phyloP scores from a whole-genome alignment of 768 basidiomycete species.

The Collybia sp. region DNA sequence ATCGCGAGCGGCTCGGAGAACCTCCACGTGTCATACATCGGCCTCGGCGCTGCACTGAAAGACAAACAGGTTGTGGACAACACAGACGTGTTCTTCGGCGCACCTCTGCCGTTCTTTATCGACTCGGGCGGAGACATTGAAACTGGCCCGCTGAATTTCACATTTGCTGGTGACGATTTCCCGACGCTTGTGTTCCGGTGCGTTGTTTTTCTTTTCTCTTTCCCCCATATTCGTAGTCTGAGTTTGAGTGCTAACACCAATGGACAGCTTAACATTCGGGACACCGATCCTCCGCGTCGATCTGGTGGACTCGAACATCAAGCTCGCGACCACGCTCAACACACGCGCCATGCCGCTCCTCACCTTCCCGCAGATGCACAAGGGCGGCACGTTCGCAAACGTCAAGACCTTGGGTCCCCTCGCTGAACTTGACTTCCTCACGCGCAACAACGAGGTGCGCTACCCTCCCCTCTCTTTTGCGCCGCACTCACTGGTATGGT shows the following conservation, averaged over 20 bases:
- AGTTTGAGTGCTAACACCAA: neutral
- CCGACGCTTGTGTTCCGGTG: constrained; percentile 37
- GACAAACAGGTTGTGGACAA: constrained; percentile 49
- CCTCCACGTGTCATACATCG: constrained; percentile 42
- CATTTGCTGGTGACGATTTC: constrained; percentile 36
- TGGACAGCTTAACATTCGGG: constrained; percentile 40
- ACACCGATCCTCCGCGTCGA: constrained; percentile 42
- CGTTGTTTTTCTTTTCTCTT: constrained; percentile 6
- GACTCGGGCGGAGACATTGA: constrained; percentile 37
- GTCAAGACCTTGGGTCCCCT: constrained; percentile 43
- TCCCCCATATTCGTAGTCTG: too few relatives aligned
- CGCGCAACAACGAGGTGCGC: constrained; percentile 42
- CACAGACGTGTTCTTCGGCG: constrained; percentile 42
- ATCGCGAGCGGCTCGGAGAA: constrained; percentile 29
- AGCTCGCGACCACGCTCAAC: constrained; percentile 34
- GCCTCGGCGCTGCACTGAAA: constrained; percentile 35
- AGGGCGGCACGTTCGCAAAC: constrained; percentile 32
- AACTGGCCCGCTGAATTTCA: constrained; percentile 35
- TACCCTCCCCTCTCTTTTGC: neutral
- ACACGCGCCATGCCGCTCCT: constrained; percentile 21
- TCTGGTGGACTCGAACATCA: constrained; percentile 38
- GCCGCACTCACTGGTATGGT: too few relatives aligned
- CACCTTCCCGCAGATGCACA: constrained; percentile 31
- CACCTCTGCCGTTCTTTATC: constrained; percentile 35
- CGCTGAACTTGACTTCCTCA: constrained; percentile 38